Conservation (phyloP, 805 yeast genomes). For the Lipomyces starkeyi region DNA sequence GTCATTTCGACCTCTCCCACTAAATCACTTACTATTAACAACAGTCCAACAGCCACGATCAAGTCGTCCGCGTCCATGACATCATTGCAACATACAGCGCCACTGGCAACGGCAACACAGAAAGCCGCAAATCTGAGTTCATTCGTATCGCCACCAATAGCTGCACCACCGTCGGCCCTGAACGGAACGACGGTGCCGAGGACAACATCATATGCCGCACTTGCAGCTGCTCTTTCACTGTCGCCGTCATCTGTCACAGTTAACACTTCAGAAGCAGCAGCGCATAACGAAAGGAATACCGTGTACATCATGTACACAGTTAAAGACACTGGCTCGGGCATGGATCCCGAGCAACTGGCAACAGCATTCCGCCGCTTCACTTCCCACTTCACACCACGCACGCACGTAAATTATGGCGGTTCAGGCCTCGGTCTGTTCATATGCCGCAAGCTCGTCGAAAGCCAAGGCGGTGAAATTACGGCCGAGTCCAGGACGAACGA, state of each 20-base stretch:
- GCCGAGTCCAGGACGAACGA: slow-evolving; percentile 74
- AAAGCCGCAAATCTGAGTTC: not conserved
- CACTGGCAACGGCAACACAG: not conserved
- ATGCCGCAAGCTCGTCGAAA: slow-evolving; percentile 84
- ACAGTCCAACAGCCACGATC: not conserved
- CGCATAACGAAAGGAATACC: slow-evolving; percentile 7
- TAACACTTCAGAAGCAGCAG: not conserved
- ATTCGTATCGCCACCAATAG: not conserved
- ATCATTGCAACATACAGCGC: not conserved
- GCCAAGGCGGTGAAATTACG: slow-evolving; percentile 88
- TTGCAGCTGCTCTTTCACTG: slow-evolving; percentile 30
- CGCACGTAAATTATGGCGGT: slow-evolving; percentile 85
- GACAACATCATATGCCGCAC: slow-evolving; percentile 30
- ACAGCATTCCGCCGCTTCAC: slow-evolving; percentile 95
- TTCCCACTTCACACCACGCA: slow-evolving; percentile 93
- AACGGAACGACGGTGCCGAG: not conserved
- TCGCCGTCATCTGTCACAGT: slow-evolving; percentile 15
- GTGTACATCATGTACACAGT: slow-evolving; percentile 61
- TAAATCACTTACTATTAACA: not conserved
- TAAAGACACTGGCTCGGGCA: slow-evolving; percentile 92
- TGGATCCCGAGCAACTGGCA: slow-evolving; percentile 77
- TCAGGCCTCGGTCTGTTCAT: slow-evolving; percentile 92
- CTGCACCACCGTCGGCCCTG: not conserved
- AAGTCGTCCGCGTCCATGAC: slow-evolving; percentile 4
- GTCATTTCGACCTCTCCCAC: slow-evolving; percentile 17